Conservation (phyloP, 176 grass and related monocot genomes). For the Carex parvula region DNA sequence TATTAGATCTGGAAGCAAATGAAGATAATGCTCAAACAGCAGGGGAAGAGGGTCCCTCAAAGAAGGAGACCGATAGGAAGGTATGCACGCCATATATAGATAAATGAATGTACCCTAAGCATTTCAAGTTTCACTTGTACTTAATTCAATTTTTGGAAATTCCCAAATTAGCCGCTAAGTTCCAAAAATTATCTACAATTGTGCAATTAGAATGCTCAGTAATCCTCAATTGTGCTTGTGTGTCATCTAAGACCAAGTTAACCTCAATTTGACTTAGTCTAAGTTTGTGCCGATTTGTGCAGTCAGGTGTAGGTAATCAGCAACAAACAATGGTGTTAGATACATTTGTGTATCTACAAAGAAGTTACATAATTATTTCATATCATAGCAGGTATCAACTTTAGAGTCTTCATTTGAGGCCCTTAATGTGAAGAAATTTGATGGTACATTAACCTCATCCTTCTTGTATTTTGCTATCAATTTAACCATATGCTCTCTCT, state of each 20-base stretch:
- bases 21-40: slow-evolving; percentile 23
- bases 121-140: background rate
- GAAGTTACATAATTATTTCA: slow-evolving; percentile 10
- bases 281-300: background rate
- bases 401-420: slow-evolving; percentile 87
- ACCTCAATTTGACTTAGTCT: background rate
- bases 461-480: slow-evolving; percentile 15
- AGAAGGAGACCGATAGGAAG: slow-evolving; percentile 74
- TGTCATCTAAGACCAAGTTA: background rate
- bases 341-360: slow-evolving; percentile 11
- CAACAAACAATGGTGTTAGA: background rate
- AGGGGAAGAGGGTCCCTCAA: slow-evolving; percentile 45
- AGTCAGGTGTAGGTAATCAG: background rate
- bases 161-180: background rate
- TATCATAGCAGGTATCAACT: slow-evolving; percentile 65
- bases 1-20: slow-evolving; percentile 28
- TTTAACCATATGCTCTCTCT: slow-evolving; percentile 17
- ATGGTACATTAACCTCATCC: slow-evolving; percentile 51
- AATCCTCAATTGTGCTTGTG: background rate
- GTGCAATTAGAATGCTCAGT: background rate
- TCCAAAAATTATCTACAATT: background rate
- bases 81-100: slow-evolving; percentile 22
- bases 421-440: slow-evolving; percentile 96
- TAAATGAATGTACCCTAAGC: background rate
- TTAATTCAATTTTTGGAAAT: background rate